A percentile compares a stretch with the other conserved stretches of the same genome.
These are phyloP conservation scores for Ocimum tenuiflorum DNA, from an alignment of 257 asterid genomes.

Conservation along the genomic window DNA sequence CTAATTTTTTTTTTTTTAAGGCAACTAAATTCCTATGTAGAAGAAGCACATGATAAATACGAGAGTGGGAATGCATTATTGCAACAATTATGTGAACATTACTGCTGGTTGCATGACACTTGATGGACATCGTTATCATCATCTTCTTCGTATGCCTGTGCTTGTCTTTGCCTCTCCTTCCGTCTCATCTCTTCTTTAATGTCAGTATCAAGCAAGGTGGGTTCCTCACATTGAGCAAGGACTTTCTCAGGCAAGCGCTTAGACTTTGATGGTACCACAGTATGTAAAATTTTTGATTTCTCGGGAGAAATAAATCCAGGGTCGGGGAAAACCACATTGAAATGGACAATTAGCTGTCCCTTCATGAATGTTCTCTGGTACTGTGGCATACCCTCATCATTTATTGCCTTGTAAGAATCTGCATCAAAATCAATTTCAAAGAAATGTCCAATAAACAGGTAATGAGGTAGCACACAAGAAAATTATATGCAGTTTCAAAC, in stretches of 20 bases:
- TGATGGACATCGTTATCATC: slow-evolving; percentile 18
- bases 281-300: not conserved
- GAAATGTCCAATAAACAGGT: not conserved
- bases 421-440: not conserved
- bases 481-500: not conserved
- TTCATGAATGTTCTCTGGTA: slow-evolving; percentile 18
- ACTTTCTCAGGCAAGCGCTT: not conserved
- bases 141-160: slow-evolving; percentile 19
- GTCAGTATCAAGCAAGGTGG: slow-evolving; percentile 15
- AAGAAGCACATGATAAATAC: too few relatives aligned
- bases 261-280: not conserved
- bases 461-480: not conserved
- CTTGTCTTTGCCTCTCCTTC: slow-evolving; percentile 14
- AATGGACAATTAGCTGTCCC: slow-evolving; percentile 22
- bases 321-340: slow-evolving; percentile 20
- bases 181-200: slow-evolving; percentile 23
- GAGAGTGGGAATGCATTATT: not conserved
- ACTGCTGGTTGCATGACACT: slow-evolving; percentile 23
- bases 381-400: slow-evolving; percentile 26
- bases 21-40: not conserved
- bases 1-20: not conserved
- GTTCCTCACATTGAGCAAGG: slow-evolving; percentile 11
- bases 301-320: slow-evolving; percentile 14
- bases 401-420: slow-evolving; percentile 12
- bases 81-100: not conserved